Evolutionary conservation across 83 land plant species (phyloP), one percentile per base, ranked within the genome.

Genomic region (Thuja plicata): DNA sequence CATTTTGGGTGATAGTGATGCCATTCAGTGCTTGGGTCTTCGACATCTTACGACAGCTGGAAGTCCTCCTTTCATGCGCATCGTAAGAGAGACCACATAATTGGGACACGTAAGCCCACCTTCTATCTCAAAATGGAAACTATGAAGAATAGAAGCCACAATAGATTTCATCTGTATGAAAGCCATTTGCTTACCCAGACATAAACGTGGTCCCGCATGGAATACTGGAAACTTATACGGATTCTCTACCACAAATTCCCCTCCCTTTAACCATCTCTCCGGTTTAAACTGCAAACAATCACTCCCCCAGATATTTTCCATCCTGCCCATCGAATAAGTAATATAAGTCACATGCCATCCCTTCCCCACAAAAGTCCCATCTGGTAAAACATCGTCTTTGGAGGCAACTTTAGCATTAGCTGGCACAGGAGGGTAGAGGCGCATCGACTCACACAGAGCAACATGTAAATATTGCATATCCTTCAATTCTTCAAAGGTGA

Each of bases 251-350:
- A 87, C 88, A 34, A 87, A 87, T 12, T 27, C 27, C 30, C 88
- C n/a, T 17, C 37, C 30, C 6, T 87, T 87, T 5, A 87, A 17
- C 88, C 88, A 87, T 37, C 88, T 87, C 84, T 87, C 40, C 0
- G 88, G 88, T 2, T 11, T 54, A 17, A 87, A 87, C 32, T 71
- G n/a, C 30, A 55, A 11, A 34, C 32, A 87, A 37, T 87, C 88
- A 5, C 8, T 8, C 3, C 88, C 88, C 88, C 86, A 87, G 5
- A 87, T 55, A 15, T 17, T 55, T 66, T 87, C 45, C 84, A 87
- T 54, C 46, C 88, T 87, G 19, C 88, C 88, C 88, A 87, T 87
- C 5, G 88, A 54, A 87, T 87, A 87, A 0, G 5, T 32, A 70
- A 7, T 0, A 4, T 87, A 87, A 19, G 0, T 48, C 86, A 84